These are phyloP conservation scores for Gonium pectorale DNA, from an alignment of 139 green algal genomes.

Conservation along the genomic window DNA sequence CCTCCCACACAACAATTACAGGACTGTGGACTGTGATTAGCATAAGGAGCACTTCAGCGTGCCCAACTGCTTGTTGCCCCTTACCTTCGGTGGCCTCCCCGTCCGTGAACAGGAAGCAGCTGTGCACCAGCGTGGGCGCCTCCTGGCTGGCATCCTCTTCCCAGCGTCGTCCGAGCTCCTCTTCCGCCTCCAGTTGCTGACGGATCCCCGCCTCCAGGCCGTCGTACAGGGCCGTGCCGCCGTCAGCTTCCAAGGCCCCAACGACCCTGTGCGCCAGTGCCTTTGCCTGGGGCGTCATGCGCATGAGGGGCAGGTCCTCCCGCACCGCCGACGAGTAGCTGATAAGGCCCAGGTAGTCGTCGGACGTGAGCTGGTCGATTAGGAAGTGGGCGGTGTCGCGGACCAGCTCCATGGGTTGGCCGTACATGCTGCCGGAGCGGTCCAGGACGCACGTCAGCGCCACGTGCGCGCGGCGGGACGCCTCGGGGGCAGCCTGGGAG, in stretches of 20 bases:
- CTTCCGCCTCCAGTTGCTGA: slow-evolving; percentile 39
- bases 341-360: slow-evolving; percentile 30
- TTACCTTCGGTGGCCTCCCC: slow-evolving; percentile 49
- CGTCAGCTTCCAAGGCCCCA: not conserved
- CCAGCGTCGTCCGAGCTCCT: too few relatives aligned
- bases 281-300: slow-evolving; percentile 37
- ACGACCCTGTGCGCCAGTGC: slow-evolving; percentile 36
- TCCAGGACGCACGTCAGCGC: slow-evolving; percentile 52
- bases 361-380: slow-evolving; percentile 36
- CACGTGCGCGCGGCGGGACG: slow-evolving; percentile 30
- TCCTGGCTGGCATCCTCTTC: not conserved
- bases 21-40: too few relatives aligned
- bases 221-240: slow-evolving; percentile 52
- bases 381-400: slow-evolving; percentile 48
- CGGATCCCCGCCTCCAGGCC: slow-evolving; percentile 28
- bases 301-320: slow-evolving; percentile 41
- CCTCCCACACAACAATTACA: too few relatives aligned
- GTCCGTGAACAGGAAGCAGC: slow-evolving; percentile 62
- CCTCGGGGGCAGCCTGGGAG: slow-evolving; percentile 32
- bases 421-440: slow-evolving; percentile 46
- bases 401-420: slow-evolving; percentile 40
- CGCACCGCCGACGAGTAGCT: slow-evolving; percentile 1
- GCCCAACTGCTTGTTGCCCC: too few relatives aligned
- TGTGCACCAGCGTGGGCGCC: slow-evolving; percentile 3
- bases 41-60: too few relatives aligned